These are phyloP conservation scores for Trichoderma endophyticum DNA, from an alignment of 2,329 filamentous ascomycete species.

Conservation along the genomic window DNA sequence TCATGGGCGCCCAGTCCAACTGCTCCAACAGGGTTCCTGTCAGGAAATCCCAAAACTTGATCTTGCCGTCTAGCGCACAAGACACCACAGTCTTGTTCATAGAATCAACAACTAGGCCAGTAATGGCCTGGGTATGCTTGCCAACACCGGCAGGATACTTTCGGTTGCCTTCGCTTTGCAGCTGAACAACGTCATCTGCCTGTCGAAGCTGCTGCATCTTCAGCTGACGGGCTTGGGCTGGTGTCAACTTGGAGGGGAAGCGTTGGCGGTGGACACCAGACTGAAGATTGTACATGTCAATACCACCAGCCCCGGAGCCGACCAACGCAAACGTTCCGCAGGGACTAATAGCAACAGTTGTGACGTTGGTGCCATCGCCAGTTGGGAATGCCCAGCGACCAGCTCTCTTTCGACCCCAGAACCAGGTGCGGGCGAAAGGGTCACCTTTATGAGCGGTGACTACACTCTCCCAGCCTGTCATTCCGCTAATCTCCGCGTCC, in stretches of 20 bases:
- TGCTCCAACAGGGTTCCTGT: constrained; percentile 76
- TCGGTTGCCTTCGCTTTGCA: constrained; percentile 45
- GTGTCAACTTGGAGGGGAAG: constrained; percentile 77
- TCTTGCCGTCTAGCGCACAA: constrained; percentile 82
- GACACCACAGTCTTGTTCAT: constrained; percentile 84
- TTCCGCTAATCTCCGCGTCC: constrained; percentile 68
- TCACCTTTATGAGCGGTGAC: constrained; percentile 89
- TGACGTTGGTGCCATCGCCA: constrained; percentile 75
- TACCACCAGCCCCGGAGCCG: constrained; percentile 75
- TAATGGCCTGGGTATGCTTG: constrained; percentile 78
- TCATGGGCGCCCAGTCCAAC: constrained; percentile 76
- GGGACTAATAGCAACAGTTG: constrained; percentile 81
- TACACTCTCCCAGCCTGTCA: constrained; percentile 95
- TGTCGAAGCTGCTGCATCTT: constrained; percentile 62
- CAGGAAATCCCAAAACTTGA: constrained; percentile 98
- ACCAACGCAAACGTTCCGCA: constrained; percentile 93
- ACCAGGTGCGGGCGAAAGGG: constrained; percentile 87
- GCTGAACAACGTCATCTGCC: constrained; percentile 54
- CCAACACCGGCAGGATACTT: constrained; percentile 55
- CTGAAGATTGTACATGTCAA: constrained; percentile 97
- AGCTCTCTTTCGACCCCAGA: constrained; percentile 91
- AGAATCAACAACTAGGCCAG: constrained; percentile 83
- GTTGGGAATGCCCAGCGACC: constrained; percentile 92
- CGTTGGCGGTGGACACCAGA: constrained; percentile 84
- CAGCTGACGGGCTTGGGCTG: constrained; percentile 72